Conservation (phyloP, 768 basidiomycete species). For the Xerocomellus amylosporus region DNA sequence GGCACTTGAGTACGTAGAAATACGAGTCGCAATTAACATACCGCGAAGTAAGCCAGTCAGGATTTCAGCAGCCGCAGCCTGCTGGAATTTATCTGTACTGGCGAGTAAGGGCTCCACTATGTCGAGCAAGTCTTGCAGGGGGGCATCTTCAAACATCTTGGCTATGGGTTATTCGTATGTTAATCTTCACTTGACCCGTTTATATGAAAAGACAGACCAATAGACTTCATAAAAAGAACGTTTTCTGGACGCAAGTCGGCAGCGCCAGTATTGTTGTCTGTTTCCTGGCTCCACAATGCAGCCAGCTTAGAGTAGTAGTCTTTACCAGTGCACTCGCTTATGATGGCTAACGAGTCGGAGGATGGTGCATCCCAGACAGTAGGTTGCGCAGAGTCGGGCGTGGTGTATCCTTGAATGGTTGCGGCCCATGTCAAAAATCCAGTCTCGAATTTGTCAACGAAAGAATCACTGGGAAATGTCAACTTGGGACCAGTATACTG, state of each 20-base stretch:
- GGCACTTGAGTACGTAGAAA: constrained; percentile 4
- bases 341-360: constrained; percentile 46
- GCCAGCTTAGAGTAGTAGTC: constrained; percentile 62
- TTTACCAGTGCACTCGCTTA: constrained; percentile 45
- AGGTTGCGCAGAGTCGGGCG: constrained; percentile 31
- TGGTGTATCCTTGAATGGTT: constrained; percentile 58
- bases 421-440: constrained; percentile 78
- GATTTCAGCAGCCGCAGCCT: constrained; percentile 75
- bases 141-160: constrained; percentile 58
- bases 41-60: constrained; percentile 74
- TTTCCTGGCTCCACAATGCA: constrained; percentile 78
- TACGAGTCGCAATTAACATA: constrained; percentile 28
- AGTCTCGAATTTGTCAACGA: constrained; percentile 71
- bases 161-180: constrained; percentile 39
- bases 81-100: constrained; percentile 79
- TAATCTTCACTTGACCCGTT: constrained; percentile 40
- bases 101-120: constrained; percentile 59
- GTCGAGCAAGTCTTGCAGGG: constrained; percentile 51
- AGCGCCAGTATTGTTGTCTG: constrained; percentile 48
- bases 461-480: constrained; percentile 40
- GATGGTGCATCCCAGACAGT: constrained; percentile 57
- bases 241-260: constrained; percentile 60
- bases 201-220: constrained; percentile 39
- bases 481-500: background rate
- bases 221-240: constrained; percentile 45